A percentile compares a stretch with the other conserved stretches of the same genome.
Conservation (phyloP, 331 rosid species). For the Rhamnella rubrinervis region DNA sequence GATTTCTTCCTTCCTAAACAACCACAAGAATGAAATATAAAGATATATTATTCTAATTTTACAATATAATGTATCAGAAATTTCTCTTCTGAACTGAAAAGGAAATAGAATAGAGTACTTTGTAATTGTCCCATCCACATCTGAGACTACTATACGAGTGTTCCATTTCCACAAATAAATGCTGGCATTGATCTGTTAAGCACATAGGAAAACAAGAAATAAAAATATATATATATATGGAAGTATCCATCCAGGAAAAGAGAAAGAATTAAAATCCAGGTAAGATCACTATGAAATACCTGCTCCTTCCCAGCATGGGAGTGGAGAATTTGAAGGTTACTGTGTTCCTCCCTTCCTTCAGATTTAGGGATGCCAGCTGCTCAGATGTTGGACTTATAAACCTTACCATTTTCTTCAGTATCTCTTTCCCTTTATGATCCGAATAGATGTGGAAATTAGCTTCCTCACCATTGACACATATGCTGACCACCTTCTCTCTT, state of each 20-base stretch:
- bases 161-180: conserved; percentile 96
- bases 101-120: conserved; percentile 46
- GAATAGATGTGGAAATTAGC: conserved; percentile 70
- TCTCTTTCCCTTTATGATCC: conserved; percentile 73
- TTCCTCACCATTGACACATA: conserved; percentile 67
- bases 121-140: conserved; percentile 98
- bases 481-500: conserved; percentile 60
- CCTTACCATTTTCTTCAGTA: conserved; percentile 44
- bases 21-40: conserved; percentile 9
- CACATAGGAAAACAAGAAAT: conserved; percentile 10
- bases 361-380: conserved; percentile 78
- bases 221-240: conserved; percentile 5
- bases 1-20: neutral
- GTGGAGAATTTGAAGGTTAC: conserved; percentile 84
- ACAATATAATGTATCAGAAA: neutral
- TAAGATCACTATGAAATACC: conserved; percentile 39
- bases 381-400: conserved; percentile 71
- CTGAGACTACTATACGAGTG: conserved; percentile 83
- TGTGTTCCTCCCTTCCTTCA: conserved; percentile 80
- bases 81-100: conserved; percentile 11
- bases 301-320: conserved; percentile 63
- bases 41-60: neutral
- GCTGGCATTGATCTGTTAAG: conserved; percentile 75
- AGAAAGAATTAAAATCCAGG: conserved; percentile 3
- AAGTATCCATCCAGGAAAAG: conserved; percentile 4